A percentile compares a stretch with the other conserved stretches of the same genome.
These are phyloP conservation scores for Fusarium humuli DNA, from an alignment of 2,329 filamentous ascomycete species.

Conservation along the genomic window DNA sequence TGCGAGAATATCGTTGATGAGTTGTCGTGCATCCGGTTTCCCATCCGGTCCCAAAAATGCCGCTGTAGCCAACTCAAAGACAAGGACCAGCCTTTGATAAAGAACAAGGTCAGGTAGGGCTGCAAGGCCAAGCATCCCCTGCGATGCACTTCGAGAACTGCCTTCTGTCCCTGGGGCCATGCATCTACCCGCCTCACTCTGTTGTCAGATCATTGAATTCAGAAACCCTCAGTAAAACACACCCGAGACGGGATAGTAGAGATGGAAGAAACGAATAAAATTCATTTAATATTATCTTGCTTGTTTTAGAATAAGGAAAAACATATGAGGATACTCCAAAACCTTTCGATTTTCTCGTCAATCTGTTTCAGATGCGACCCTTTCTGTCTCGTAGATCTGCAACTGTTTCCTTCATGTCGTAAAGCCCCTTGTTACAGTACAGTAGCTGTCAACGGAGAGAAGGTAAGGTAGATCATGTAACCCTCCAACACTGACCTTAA, in stretches of 20 bases:
- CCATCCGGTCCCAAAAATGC: slow-evolving; percentile 17
- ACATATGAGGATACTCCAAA: slow-evolving; percentile 7
- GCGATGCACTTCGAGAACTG: slow-evolving; percentile 5
- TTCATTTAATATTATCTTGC: background rate
- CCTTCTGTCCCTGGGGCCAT: background rate
- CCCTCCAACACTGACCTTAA: slow-evolving; percentile 2
- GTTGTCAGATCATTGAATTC: slow-evolving; percentile 29
- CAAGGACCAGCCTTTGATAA: slow-evolving; percentile 7
- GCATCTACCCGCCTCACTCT: slow-evolving; percentile 8
- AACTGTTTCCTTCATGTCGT: slow-evolving; percentile 6
- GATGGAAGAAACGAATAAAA: background rate
- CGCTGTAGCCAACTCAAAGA: slow-evolving; percentile 18
- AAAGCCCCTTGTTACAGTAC: background rate
- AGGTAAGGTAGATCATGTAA: slow-evolving; percentile 25
- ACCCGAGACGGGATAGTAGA: background rate
- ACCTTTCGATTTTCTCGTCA: slow-evolving; percentile 26
- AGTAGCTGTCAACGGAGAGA: background rate
- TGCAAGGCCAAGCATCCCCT: slow-evolving; percentile 13
- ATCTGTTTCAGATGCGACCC: slow-evolving; percentile 26
- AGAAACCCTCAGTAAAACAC: background rate
- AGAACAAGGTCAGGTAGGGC: background rate
- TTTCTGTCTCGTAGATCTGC: slow-evolving; percentile 19
- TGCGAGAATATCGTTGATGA: slow-evolving; percentile 10
- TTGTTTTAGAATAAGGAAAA: slow-evolving; percentile 8
- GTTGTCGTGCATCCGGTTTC: slow-evolving; percentile 33